phyloP scores from a whole-genome alignment of 345 rosid genomes.

The Pugionium cornutum region DNA sequence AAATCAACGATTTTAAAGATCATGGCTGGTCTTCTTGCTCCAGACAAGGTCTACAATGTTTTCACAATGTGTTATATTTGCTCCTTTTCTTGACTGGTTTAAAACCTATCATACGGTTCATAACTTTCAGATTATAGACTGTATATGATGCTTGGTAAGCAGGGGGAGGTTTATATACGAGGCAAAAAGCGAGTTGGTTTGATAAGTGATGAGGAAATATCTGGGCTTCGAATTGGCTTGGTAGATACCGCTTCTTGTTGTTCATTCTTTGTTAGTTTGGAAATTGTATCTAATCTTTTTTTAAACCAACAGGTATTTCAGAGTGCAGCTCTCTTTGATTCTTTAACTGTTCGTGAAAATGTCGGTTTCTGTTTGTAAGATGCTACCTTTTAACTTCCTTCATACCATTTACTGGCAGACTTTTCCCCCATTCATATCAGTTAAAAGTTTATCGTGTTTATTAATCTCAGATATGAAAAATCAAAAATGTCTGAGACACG shows the following conservation, averaged over 20 bases:
- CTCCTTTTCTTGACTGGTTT: neutral
- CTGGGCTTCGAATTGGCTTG: neutral
- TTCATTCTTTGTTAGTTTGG: neutral
- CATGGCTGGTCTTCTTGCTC: slow-evolving; percentile 95
- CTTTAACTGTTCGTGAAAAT: slow-evolving; percentile 84
- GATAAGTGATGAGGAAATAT: neutral
- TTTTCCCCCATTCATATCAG: neutral
- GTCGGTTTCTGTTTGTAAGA: slow-evolving; percentile 91
- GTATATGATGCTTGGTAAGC: neutral
- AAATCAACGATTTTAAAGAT: slow-evolving; percentile 90
- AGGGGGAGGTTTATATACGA: neutral
- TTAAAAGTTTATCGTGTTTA: slow-evolving; percentile 24
- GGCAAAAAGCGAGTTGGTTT: neutral
- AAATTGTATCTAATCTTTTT: neutral
- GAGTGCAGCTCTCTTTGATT: slow-evolving; percentile 89
- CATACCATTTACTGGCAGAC: neutral
- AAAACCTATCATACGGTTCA: neutral
- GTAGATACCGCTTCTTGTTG: neutral
- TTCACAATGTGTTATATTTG: neutral
- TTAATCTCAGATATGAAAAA: slow-evolving; percentile 57
- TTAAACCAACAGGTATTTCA: slow-evolving; percentile 63
- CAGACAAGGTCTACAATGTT: slow-evolving; percentile 61
- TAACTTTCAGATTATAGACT: neutral
- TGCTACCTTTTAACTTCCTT: slow-evolving; percentile 12
- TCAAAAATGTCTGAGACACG: slow-evolving; percentile 64